These are phyloP conservation scores for Amaranthus hypochondriacus DNA, from an alignment of 148 eudicot species.

Conservation along the genomic window DNA sequence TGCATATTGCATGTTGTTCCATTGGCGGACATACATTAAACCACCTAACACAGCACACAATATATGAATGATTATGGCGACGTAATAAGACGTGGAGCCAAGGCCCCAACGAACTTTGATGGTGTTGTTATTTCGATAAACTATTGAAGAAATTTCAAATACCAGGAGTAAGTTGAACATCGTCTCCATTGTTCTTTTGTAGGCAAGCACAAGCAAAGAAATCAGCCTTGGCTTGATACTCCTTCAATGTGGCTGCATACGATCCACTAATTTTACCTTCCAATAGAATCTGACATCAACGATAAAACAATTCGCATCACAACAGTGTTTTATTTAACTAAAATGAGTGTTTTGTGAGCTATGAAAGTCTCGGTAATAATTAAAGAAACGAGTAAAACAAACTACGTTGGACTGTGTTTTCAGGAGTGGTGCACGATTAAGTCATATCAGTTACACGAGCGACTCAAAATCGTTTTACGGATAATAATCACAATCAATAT, in stretches of 20 bases:
- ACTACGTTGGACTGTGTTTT: too few relatives aligned
- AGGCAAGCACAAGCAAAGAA: constrained; percentile 70
- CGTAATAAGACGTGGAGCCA: too few relatives aligned
- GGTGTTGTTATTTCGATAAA: too few relatives aligned
- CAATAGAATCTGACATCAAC: constrained; percentile 40
- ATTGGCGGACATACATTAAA: constrained; percentile 49
- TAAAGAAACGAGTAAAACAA: too few relatives aligned
- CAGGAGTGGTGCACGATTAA: too few relatives aligned
- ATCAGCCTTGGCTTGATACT: constrained; percentile 80
- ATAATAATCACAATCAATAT: background rate
- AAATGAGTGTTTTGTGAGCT: too few relatives aligned
- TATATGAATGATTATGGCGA: background rate
- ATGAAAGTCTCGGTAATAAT: too few relatives aligned
- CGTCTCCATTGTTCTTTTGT: constrained; percentile 67
- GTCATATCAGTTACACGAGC: too few relatives aligned
- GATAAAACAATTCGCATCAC: background rate
- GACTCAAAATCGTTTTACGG: too few relatives aligned
- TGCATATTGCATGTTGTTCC: constrained; percentile 77
- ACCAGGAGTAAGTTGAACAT: constrained; percentile 34
- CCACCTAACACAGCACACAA: constrained; percentile 49
- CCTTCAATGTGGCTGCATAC: constrained; percentile 49
- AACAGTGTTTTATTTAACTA: too few relatives aligned
- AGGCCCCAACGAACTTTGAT: too few relatives aligned
- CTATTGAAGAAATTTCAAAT: background rate
- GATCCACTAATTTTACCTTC: constrained; percentile 52